phyloP scores from a whole-genome alignment of 345 rosid genomes.

The Populus euphratica region DNA sequence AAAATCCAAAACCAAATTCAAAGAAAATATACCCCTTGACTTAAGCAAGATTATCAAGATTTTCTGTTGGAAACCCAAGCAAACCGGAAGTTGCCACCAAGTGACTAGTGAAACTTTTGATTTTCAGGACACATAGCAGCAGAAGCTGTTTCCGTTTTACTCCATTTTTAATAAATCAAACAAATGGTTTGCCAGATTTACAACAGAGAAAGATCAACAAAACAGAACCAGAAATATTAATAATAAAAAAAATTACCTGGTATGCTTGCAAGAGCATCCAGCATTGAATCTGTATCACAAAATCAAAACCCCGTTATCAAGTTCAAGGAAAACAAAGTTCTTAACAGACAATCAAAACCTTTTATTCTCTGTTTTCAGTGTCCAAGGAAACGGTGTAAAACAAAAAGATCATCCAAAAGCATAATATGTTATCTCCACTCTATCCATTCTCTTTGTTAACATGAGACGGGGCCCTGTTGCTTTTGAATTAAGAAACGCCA shows the following conservation, averaged over 20 bases:
- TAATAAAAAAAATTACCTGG: not conserved
- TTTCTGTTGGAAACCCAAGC: not conserved
- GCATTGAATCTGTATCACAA: not conserved
- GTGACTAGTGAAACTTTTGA: not conserved
- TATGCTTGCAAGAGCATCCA: not conserved
- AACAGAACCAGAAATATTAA: not conserved
- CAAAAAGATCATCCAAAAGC: not conserved
- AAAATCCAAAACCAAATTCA: not conserved
- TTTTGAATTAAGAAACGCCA: not conserved
- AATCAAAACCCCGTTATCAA: not conserved
- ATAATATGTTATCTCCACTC: not conserved
- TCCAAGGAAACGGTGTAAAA: not conserved
- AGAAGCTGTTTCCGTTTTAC: not conserved
- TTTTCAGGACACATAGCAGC: not conserved
- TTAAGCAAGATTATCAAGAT: not conserved
- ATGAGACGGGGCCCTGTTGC: not conserved
- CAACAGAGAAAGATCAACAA: not conserved
- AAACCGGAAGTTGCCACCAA: not conserved
- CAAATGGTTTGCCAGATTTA: not conserved
- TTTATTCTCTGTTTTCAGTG: not conserved
- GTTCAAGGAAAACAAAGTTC: not conserved
- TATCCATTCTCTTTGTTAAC: not conserved
- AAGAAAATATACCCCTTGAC: not conserved
- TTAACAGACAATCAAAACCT: not conserved
- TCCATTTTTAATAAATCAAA: not conserved